Conservation (phyloP, 2,329 filamentous ascomycete genomes). For the Fulvia fulva region DNA sequence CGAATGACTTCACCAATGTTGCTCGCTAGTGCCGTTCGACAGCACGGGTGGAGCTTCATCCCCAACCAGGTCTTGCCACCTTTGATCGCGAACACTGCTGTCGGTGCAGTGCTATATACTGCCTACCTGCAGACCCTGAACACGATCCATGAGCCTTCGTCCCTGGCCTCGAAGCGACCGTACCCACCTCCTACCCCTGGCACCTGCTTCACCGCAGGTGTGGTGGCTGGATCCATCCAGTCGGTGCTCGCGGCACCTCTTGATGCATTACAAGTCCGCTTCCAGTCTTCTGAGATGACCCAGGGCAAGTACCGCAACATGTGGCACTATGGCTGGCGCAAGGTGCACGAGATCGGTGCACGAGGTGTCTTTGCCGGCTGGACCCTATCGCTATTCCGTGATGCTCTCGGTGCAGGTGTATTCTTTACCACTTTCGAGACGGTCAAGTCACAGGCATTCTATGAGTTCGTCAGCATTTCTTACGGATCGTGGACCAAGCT, state of each 20-base stretch:
- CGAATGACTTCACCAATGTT: slow-evolving; percentile 66
- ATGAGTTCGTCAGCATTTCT: slow-evolving; percentile 66
- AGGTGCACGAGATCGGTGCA: slow-evolving; percentile 66
- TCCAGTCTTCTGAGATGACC: slow-evolving; percentile 60
- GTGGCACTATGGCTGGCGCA: slow-evolving; percentile 66
- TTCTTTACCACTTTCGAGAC: slow-evolving; percentile 76
- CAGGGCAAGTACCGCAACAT: slow-evolving; percentile 56
- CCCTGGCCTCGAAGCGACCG: slow-evolving; percentile 57
- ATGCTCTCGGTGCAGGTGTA: slow-evolving; percentile 63
- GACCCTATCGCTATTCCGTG: slow-evolving; percentile 64
- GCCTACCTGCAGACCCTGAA: slow-evolving; percentile 69
- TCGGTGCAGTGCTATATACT: slow-evolving; percentile 72
- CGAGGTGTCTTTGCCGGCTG: slow-evolving; percentile 72
- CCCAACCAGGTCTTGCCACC: slow-evolving; percentile 75
- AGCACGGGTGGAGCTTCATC: slow-evolving; percentile 70
- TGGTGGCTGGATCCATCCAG: slow-evolving; percentile 66
- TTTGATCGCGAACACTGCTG: slow-evolving; percentile 67
- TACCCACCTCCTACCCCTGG: slow-evolving; percentile 64
- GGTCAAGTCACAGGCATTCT: slow-evolving; percentile 69
- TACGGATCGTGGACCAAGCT: slow-evolving; percentile 50
- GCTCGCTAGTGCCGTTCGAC: slow-evolving; percentile 61
- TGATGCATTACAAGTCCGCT: slow-evolving; percentile 71
- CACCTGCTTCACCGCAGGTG: slow-evolving; percentile 66
- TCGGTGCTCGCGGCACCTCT: slow-evolving; percentile 69
- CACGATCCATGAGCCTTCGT: slow-evolving; percentile 62